Evolutionary conservation across 2,329 filamentous ascomycete species (phyloP).

Genomic region (Colletotrichum caudatum): DNA sequence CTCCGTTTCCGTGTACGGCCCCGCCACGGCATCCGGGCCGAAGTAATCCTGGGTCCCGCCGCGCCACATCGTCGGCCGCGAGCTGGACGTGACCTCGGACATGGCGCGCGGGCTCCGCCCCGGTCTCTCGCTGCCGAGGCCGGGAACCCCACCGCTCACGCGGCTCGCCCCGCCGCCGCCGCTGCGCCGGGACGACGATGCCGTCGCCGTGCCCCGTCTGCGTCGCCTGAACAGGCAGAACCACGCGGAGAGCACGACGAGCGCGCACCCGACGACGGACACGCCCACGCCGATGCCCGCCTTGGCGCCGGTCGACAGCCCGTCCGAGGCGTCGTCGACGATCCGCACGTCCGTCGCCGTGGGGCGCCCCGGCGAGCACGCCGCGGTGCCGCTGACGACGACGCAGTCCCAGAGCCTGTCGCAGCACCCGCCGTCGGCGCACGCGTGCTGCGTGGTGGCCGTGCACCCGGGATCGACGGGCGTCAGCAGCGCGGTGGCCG

Average conservation of each 20-base stretch:
- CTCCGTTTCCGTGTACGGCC: conserved; percentile 59
- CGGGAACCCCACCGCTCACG: conserved; percentile 15
- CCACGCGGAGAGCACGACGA: conserved; percentile 61
- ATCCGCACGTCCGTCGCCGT: conserved; percentile 50
- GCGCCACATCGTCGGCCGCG: conserved; percentile 45
- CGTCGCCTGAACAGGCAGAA: conserved; percentile 59
- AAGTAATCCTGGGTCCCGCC: conserved; percentile 58
- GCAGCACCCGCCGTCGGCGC: conserved; percentile 63
- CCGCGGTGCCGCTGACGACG: conserved; percentile 50
- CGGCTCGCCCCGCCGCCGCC: conserved; percentile 17
- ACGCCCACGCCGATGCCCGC: conserved; percentile 69
- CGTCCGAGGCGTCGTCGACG: conserved; percentile 35
- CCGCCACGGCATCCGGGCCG: conserved; percentile 57
- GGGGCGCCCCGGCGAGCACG: conserved; percentile 54
- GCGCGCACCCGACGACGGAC: conserved; percentile 55
- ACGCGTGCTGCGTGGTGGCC: conserved; percentile 56
- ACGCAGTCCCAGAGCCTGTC: conserved; percentile 58
- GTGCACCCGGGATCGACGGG: conserved; percentile 59
- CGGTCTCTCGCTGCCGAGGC: conserved; percentile 36
- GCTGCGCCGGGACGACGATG: conserved; percentile 15
- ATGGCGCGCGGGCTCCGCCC: conserved; percentile 43
- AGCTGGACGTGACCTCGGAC: conserved; percentile 51
- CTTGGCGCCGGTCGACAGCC: conserved; percentile 63
- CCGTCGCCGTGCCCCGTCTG: conserved; percentile 44
- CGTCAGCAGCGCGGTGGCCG: conserved; percentile 48